A percentile compares a stretch with the other conserved stretches of the same genome.
These are phyloP conservation scores for Pulveroboletus sp. DNA, from an alignment of 768 basidiomycete species.

Conservation along the genomic window DNA sequence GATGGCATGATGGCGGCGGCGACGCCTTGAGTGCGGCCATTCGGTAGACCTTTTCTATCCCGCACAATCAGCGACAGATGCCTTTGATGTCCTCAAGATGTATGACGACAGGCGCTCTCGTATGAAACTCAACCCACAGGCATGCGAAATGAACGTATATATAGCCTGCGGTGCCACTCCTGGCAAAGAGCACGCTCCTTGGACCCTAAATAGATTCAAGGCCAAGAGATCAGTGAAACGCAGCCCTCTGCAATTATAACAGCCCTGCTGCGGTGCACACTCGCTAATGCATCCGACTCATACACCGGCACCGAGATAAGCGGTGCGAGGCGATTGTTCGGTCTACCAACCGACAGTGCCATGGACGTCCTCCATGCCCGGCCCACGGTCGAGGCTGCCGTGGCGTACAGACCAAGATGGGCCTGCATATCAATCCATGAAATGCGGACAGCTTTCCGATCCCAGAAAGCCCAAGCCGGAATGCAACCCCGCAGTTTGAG, in stretches of 20 bases:
- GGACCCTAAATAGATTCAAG: constrained; percentile 3
- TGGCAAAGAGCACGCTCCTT: neutral
- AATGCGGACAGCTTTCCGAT: constrained; percentile 8
- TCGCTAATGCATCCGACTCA: constrained; percentile 9
- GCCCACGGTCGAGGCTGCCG: constrained; percentile 10
- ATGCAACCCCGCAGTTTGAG: constrained; percentile 31
- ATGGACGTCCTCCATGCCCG: neutral
- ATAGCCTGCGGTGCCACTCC: constrained; percentile 10
- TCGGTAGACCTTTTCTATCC: constrained; percentile 7
- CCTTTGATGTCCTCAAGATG: constrained; percentile 14
- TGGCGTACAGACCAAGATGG: constrained; percentile 17
- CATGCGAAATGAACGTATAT: constrained; percentile 13
- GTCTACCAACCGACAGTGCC: constrained; percentile 3
- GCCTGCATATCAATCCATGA: constrained; percentile 14
- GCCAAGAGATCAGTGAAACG: constrained; percentile 1
- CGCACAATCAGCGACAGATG: constrained; percentile 20
- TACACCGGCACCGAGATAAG: constrained; percentile 25
- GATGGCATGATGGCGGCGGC: constrained; percentile 23
- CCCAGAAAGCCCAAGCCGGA: constrained; percentile 6
- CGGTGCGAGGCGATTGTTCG: neutral
- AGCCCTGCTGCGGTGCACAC: constrained; percentile 17
- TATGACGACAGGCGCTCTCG: constrained; percentile 12
- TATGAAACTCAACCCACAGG: neutral
- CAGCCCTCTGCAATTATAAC: constrained; percentile 8
- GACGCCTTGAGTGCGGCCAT: constrained; percentile 17